Conservation (phyloP, 345 rosid species). For the Eucalyptus tenuipes region DNA sequence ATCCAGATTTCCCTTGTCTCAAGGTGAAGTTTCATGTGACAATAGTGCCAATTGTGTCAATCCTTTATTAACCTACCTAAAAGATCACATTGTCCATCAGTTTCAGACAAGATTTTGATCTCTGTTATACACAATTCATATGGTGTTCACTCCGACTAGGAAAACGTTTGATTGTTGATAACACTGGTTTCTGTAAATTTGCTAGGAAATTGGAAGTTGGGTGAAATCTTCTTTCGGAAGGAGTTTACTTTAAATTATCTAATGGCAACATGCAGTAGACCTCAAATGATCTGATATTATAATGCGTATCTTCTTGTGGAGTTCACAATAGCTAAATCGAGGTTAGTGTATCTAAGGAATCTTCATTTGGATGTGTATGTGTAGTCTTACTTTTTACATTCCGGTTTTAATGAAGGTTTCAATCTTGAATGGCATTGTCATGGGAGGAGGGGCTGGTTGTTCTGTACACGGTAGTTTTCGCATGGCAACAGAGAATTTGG, state of each 20-base stretch:
- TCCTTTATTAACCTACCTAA: background rate
- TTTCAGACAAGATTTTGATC: background rate
- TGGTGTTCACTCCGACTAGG: background rate
- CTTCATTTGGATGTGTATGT: background rate
- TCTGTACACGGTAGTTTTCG: constrained; percentile 76
- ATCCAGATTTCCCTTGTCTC: background rate
- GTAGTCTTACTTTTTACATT: background rate
- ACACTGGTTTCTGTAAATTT: background rate
- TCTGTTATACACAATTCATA: background rate
- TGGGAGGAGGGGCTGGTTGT: constrained; percentile 89
- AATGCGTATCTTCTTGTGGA: background rate
- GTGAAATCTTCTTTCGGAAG: constrained; percentile 33
- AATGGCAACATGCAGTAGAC: constrained; percentile 63
- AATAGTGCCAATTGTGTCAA: background rate
- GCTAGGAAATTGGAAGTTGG: constrained; percentile 46
- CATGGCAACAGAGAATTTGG: constrained; percentile 76
- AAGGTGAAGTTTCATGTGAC: background rate
- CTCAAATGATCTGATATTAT: constrained; percentile 30
- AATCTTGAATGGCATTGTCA: constrained; percentile 67
- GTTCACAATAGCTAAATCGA: background rate
- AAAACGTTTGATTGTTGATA: background rate
- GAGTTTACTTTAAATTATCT: constrained; percentile 51
- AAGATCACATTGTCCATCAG: background rate
- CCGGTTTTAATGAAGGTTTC: constrained; percentile 41
- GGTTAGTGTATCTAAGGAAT: background rate